phyloP scores from a whole-genome alignment of 2,329 filamentous ascomycete species.

The Sporothrix globosa region DNA sequence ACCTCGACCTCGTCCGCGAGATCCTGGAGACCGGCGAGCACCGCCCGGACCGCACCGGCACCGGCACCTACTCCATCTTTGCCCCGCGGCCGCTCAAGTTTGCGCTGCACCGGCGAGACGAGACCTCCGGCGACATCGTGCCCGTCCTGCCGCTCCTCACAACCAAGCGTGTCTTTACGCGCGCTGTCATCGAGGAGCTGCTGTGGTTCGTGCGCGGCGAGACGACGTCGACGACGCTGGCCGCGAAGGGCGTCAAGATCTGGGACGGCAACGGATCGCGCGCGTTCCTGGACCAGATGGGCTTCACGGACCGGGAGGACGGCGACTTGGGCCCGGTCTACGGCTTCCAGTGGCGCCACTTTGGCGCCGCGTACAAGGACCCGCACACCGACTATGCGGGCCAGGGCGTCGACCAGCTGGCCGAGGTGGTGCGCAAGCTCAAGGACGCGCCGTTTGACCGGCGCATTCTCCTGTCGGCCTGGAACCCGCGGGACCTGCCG shows the following conservation, averaged over 20 bases:
- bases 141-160: constrained; percentile 89
- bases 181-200: constrained; percentile 87
- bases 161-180: constrained; percentile 93
- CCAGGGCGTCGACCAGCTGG: constrained; percentile 89
- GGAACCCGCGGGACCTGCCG: constrained; percentile 85
- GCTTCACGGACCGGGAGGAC: constrained; percentile 76
- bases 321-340: constrained; percentile 96
- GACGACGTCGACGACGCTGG: constrained; percentile 78
- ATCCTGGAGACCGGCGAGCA: constrained; percentile 84
- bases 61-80: constrained; percentile 87
- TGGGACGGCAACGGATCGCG: constrained; percentile 98
- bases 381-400: constrained; percentile 79
- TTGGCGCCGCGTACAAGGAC: constrained; percentile 86
- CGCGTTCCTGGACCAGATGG: constrained; percentile 83
- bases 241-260: constrained; percentile 84
- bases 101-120: constrained; percentile 55
- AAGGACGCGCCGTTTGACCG: constrained; percentile 83
- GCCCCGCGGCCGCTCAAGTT: constrained; percentile 87
- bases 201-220: constrained; percentile 91
- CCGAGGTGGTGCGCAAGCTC: constrained; percentile 85
- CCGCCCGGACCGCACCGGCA: constrained; percentile 87
- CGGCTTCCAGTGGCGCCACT: constrained; percentile 98
- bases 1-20: constrained; percentile 83
- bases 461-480: constrained; percentile 86
- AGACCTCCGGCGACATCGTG: constrained; percentile 55